Evolutionary conservation across 1,284 basidiomycete species (phyloP), one percentile per base, ranked within the genome.

Genomic region (Fomitopsis pinicola): DNA sequence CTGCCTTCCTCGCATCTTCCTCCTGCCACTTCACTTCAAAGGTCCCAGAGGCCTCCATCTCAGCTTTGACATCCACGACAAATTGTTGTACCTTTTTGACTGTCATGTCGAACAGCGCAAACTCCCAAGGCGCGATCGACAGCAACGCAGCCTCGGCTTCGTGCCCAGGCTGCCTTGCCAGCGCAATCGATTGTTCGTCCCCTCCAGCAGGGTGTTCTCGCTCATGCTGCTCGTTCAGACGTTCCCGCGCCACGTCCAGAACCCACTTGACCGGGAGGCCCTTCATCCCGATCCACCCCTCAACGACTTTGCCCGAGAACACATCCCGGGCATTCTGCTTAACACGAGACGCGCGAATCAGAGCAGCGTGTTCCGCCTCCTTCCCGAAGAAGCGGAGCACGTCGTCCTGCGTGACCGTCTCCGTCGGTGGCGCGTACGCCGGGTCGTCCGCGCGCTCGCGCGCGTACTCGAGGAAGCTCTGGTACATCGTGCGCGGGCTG

Each of bases 371-470:
- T 63, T 82, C 79, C 17, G 76, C 72, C 66, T 78, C 78, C 69
- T 83, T 85, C 7, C 78, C 76, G 66, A 89, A 90, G 67, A 76
- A 76, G 17, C 71, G 69, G 19, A 89, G 75, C 0, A 85, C 85
- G 38, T 80, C 79, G 57, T 79, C 75, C 22, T 58, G n/a, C 17
- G 53, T 54, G 38, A 46, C 64, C 62, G 26, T 60, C 63, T 12
- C 59, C 10, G 10, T 12, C 14, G 22, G 36, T 12, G 36, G 30
- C 12, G 3, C 56, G 19, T 48, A 50, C 28, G 46, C 22, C 12
- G 50, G 52, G 12, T 45, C 30, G 17, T 45, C 44, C 8, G 59
- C 61, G 28, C 53, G 59, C 19, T 57, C 66, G 50, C 73, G 63
- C 54, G 76, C 81, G 81, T 81, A 87, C 7, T 72, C 67, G 3